Percentiles rank a stretch among this genome's conserved stretches.
Evolutionary conservation across 2,329 filamentous ascomycete species (phyloP).

Genomic region (Blumeriella jaapii): DNA sequence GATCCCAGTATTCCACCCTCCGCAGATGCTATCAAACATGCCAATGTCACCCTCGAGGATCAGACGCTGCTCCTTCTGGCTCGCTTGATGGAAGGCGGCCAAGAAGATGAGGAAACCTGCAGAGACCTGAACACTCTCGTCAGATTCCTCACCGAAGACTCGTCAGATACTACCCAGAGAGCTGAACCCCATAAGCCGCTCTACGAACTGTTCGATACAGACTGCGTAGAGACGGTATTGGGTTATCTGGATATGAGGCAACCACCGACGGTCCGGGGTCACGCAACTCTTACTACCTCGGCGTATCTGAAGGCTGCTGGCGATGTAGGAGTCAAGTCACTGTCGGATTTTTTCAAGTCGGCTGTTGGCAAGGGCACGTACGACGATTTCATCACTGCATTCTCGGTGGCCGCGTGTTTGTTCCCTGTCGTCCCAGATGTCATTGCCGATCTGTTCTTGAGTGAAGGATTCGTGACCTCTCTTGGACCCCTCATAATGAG

Average conservation of each 20-base stretch:
- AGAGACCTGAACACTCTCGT: constrained; percentile 46
- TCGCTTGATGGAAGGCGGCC: constrained; percentile 79
- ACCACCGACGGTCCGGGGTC: constrained; percentile 59
- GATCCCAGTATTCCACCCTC: constrained; percentile 18
- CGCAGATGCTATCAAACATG: constrained; percentile 2
- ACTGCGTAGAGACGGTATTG: constrained; percentile 77
- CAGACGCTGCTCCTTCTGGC: constrained; percentile 49
- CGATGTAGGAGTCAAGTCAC: constrained; percentile 55
- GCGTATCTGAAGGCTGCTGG: constrained; percentile 72
- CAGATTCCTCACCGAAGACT: constrained; percentile 44
- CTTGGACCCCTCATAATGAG: constrained; percentile 66
- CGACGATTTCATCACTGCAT: constrained; percentile 82
- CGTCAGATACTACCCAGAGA: constrained; percentile 15
- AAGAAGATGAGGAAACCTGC: constrained; percentile 65
- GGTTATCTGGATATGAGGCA: constrained; percentile 77
- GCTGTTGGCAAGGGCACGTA: constrained; percentile 64
- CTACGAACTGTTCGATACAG: constrained; percentile 51
- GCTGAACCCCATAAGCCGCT: constrained; percentile 29
- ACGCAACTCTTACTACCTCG: constrained; percentile 71
- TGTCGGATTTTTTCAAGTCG: constrained; percentile 63
- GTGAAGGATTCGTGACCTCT: constrained; percentile 71
- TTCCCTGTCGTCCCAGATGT: constrained; percentile 77
- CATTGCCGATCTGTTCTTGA: constrained; percentile 70
- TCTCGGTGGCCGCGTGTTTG: constrained; percentile 79
- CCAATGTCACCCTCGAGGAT: constrained; percentile 24